Evolutionary conservation across 2,329 filamentous ascomycete species (phyloP), one percentile per base, ranked within the genome.

Genomic region (Parastagonospora avenae): DNA sequence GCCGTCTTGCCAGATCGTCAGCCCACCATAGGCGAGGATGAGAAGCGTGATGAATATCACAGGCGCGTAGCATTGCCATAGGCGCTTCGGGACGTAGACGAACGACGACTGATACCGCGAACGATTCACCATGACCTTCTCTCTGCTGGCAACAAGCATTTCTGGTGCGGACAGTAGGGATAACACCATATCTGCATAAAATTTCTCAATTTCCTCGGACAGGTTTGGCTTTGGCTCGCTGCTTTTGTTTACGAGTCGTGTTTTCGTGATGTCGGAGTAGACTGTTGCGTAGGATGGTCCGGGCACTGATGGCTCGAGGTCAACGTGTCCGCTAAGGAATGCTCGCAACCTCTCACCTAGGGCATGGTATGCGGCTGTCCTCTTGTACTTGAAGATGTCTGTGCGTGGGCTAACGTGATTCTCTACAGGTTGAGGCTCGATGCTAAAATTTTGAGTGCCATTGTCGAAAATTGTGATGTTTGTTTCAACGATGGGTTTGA

Each of bases 221-320:
- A 74, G 55, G n/a, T 71, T 54, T 4, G 43, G 24, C 38, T 63
- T 56, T 0, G 69, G 64, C 14, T 64, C 54, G 16, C 57, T 64
- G 2, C 60, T 70, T 9, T 63, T 62, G 55, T 76, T 64, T 14
- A 80, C 66, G 1, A 82, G 66, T n/a, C 70, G 69, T 1, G 78
- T 80, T 50, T 76, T 75, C 7, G 76, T 67, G 14, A 76, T 70
- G 4, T 75, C 67, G 3, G 67, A 69, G 32, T 62, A 53, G 2
- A 66, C 60, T 9, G 60, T 59, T 12, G 67, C 40, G 19, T 65
- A 71, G 11, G 57, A 61, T 2, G 64, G 70, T 24, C 63, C 70
- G 1, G 64, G 68, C 2, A 60, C 44, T 4, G 59, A 62, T 5
- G 66, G 48, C 7, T 66, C 62, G 8, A 73, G 42, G 37, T 68